phyloP scores from a whole-genome alignment of 2,329 filamentous ascomycete genomes.

The Pseudocercospora musae region DNA sequence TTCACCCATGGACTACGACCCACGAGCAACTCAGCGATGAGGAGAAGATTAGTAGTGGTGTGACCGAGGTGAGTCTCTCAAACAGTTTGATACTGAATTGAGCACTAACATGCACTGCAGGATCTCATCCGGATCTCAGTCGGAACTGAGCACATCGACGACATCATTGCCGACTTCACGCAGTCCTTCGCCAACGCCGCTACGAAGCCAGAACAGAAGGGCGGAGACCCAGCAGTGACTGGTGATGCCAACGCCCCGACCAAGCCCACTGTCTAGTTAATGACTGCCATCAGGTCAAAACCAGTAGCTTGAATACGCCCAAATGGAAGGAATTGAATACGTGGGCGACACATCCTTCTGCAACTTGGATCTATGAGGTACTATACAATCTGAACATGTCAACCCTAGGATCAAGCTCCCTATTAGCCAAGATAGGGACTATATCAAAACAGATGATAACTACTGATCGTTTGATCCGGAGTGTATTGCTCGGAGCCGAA shows the following conservation, averaged over 20 bases:
- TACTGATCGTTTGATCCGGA: too few species aligned
- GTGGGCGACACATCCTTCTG: too few species aligned
- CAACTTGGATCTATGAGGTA: too few species aligned
- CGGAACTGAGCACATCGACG: slow-evolving; percentile 93
- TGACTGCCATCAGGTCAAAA: not conserved
- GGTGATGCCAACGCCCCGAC: slow-evolving; percentile 26
- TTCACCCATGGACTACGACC: slow-evolving; percentile 93
- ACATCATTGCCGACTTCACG: slow-evolving; percentile 93
- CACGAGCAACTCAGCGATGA: slow-evolving; percentile 86
- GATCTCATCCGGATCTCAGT: slow-evolving; percentile 94
- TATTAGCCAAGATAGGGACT: too few species aligned
- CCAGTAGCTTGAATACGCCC: slow-evolving; percentile 3
- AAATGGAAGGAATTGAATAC: not conserved
- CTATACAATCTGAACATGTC: too few species aligned
- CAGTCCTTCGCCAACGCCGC: slow-evolving; percentile 70
- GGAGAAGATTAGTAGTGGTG: slow-evolving; percentile 76
- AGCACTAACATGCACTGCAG: slow-evolving; percentile 41
- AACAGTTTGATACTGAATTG: not conserved
- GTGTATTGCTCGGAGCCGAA: not conserved
- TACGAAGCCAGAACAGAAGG: slow-evolving; percentile 40
- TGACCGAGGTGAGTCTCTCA: slow-evolving; percentile 51
- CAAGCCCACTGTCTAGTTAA: slow-evolving; percentile 23
- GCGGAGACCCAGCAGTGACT: slow-evolving; percentile 23
- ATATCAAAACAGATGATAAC: too few species aligned
- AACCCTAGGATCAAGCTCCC: too few species aligned